phyloP scores from a whole-genome alignment of 73 alveolate genomes.

The Tetrahymena borealis region DNA sequence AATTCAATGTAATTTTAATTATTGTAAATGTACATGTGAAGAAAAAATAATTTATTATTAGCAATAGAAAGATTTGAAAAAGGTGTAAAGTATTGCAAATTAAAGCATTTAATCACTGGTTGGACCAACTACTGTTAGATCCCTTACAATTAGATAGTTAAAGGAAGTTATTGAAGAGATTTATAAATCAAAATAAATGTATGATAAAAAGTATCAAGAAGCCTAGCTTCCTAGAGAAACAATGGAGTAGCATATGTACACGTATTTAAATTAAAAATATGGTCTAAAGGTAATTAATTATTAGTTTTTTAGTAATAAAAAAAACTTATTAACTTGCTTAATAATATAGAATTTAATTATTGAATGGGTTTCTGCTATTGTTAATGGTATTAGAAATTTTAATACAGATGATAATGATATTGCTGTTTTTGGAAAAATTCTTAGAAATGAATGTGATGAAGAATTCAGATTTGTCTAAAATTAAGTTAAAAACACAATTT shows the following conservation, averaged over 20 bases:
- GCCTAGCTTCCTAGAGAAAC: slow-evolving; percentile 89
- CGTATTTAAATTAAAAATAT: slow-evolving; percentile 87
- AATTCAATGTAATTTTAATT: slow-evolving; percentile 8
- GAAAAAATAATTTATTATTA: neutral
- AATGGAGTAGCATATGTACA: slow-evolving; percentile 93
- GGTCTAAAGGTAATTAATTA: slow-evolving; percentile 66
- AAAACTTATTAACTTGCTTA: too few species aligned
- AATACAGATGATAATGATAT: slow-evolving; percentile 88
- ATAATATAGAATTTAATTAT: slow-evolving; percentile 50
- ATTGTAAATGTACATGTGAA: neutral
- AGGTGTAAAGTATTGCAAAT: neutral
- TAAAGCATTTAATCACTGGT: neutral
- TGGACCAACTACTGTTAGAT: slow-evolving; percentile 41
- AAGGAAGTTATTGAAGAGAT: slow-evolving; percentile 84
- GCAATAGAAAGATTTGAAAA: neutral
- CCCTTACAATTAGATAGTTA: slow-evolving; percentile 61
- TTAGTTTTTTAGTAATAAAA: neutral
- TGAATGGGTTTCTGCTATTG: slow-evolving; percentile 93
- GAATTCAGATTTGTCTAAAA: slow-evolving; percentile 82
- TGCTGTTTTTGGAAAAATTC: slow-evolving; percentile 89
- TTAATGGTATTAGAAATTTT: slow-evolving; percentile 81
- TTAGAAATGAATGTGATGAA: slow-evolving; percentile 97
- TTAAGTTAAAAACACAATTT: slow-evolving; percentile 91
- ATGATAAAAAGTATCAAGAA: slow-evolving; percentile 86
- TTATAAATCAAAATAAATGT: slow-evolving; percentile 71